Conservation (phyloP, 2,329 filamentous ascomycete genomes). For the Ascocoryne sarcoides region DNA sequence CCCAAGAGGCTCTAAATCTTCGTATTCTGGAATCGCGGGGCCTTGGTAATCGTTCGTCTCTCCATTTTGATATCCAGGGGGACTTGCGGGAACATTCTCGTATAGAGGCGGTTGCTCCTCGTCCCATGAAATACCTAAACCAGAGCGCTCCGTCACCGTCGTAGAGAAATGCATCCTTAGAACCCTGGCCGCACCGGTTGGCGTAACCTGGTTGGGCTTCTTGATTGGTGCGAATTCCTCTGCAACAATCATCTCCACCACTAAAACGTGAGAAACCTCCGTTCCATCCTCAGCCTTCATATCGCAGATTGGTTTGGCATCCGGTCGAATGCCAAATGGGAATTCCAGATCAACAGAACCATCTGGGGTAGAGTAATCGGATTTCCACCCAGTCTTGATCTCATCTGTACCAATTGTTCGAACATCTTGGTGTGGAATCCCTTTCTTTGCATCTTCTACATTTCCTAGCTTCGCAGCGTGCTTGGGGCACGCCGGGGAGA, state of each 20-base stretch:
- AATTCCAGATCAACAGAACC: slow-evolving; percentile 80
- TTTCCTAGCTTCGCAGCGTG: slow-evolving; percentile 52
- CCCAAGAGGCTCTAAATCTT: slow-evolving; percentile 21
- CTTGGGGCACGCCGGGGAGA: slow-evolving; percentile 71
- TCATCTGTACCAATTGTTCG: slow-evolving; percentile 74
- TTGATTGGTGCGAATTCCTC: slow-evolving; percentile 77
- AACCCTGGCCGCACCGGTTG: slow-evolving; percentile 84
- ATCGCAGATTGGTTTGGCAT: slow-evolving; percentile 64
- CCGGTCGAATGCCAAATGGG: slow-evolving; percentile 48
- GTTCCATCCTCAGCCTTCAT: slow-evolving; percentile 66
- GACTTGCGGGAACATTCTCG: slow-evolving; percentile 81
- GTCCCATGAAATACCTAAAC: slow-evolving; percentile 91
- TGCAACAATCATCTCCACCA: slow-evolving; percentile 88
- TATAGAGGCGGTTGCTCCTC: slow-evolving; percentile 93
- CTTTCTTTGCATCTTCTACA: slow-evolving; percentile 44
- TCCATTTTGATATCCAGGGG: slow-evolving; percentile 52
- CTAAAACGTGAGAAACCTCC: slow-evolving; percentile 72
- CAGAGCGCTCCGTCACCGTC: slow-evolving; percentile 81
- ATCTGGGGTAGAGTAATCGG: slow-evolving; percentile 53
- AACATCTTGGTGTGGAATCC: slow-evolving; percentile 63
- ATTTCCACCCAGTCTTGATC: slow-evolving; percentile 82
- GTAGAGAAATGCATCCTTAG: slow-evolving; percentile 86
- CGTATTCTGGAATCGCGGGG: slow-evolving; percentile 24
- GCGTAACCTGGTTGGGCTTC: slow-evolving; percentile 60
- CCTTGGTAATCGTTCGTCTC: slow-evolving; percentile 16